A percentile compares a stretch with the other conserved stretches of the same genome.
phyloP scores from a whole-genome alignment of 257 asterid genomes.

The Osmanthus fragrans region DNA sequence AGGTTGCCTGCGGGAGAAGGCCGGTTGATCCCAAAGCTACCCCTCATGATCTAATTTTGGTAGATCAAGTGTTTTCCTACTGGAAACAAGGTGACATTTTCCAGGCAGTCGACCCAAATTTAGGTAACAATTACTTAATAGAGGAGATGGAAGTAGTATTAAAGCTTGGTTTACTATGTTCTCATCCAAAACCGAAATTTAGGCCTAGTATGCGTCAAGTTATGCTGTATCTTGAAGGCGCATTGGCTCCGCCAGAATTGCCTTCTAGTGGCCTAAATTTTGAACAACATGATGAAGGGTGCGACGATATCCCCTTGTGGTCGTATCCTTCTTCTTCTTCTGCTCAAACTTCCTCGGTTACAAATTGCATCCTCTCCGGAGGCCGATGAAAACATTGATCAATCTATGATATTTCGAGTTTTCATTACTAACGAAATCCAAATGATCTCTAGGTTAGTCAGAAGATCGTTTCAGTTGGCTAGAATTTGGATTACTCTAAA shows the following conservation, averaged over 20 bases:
- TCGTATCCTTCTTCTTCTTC: conserved; percentile 36
- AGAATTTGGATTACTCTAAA: too few relatives aligned
- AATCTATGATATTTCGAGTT: not conserved
- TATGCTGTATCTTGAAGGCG: conserved; percentile 44
- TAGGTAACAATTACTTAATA: conserved; percentile 32
- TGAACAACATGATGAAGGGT: conserved; percentile 22
- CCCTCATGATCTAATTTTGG: conserved; percentile 34
- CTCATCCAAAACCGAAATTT: conserved; percentile 34
- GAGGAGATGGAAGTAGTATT: conserved; percentile 52
- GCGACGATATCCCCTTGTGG: conserved; percentile 34
- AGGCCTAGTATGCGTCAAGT: conserved; percentile 60
- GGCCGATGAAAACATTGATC: conserved; percentile 41
- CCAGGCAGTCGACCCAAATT: conserved; percentile 45
- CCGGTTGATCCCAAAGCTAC: conserved; percentile 44
- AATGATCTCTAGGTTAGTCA: too few relatives aligned
- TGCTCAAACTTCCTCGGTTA: conserved; percentile 26
- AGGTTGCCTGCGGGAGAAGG: conserved; percentile 67
- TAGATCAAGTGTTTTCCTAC: conserved; percentile 50
- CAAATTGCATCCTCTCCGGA: conserved; percentile 32
- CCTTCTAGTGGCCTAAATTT: conserved; percentile 27
- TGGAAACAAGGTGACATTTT: conserved; percentile 51
- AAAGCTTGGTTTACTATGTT: conserved; percentile 61
- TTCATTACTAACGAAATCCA: too few relatives aligned
- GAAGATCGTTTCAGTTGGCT: too few relatives aligned
- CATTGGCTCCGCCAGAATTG: conserved; percentile 45